Evolutionary conservation across 192 early-diverging fungal species (phyloP).

Genomic region (Entomortierella parvispora): DNA sequence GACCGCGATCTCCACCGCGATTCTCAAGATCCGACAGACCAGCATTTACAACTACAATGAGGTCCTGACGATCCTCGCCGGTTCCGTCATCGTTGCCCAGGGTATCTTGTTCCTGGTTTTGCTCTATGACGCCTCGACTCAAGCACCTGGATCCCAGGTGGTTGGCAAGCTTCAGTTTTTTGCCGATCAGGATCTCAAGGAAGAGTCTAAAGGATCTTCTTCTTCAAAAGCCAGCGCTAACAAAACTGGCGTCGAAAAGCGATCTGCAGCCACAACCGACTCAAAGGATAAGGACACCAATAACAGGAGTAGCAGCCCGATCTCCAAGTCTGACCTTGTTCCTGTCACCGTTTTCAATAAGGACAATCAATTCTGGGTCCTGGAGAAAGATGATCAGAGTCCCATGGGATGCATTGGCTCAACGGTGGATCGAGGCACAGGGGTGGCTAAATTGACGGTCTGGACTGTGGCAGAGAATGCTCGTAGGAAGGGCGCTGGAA

Average conservation of each 20-base stretch:
- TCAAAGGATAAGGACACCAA: slow-evolving; percentile 1
- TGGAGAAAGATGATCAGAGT: slow-evolving; percentile 4
- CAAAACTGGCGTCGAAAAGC: slow-evolving; percentile 2
- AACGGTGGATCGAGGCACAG: slow-evolving; percentile 2
- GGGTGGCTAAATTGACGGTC: slow-evolving; percentile 8
- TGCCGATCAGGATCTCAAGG: slow-evolving; percentile 17
- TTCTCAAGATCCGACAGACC: slow-evolving; percentile 24
- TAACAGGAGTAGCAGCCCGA: not conserved
- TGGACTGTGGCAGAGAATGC: slow-evolving; percentile 12
- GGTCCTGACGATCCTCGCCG: slow-evolving; percentile 8
- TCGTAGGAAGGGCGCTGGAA: slow-evolving; percentile 19
- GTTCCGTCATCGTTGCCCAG: slow-evolving; percentile 26
- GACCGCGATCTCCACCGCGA: slow-evolving; percentile 33
- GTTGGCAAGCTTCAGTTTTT: slow-evolving; percentile 24
- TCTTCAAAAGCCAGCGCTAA: not conserved
- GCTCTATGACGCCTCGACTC: slow-evolving; percentile 30
- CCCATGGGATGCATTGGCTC: slow-evolving; percentile 35
- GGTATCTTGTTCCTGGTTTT: slow-evolving; percentile 19
- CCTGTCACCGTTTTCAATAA: slow-evolving; percentile 7
- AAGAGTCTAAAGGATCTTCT: too few species aligned
- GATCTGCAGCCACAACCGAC: not conserved
- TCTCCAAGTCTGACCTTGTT: not conserved
- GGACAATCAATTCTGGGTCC: slow-evolving; percentile 38
- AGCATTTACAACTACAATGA: slow-evolving; percentile 8
- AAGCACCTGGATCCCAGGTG: slow-evolving; percentile 12